Base-by-base conservation (phyloP, 2,329 filamentous ascomycete genomes). In the Epichloe amarillans region DNA sequence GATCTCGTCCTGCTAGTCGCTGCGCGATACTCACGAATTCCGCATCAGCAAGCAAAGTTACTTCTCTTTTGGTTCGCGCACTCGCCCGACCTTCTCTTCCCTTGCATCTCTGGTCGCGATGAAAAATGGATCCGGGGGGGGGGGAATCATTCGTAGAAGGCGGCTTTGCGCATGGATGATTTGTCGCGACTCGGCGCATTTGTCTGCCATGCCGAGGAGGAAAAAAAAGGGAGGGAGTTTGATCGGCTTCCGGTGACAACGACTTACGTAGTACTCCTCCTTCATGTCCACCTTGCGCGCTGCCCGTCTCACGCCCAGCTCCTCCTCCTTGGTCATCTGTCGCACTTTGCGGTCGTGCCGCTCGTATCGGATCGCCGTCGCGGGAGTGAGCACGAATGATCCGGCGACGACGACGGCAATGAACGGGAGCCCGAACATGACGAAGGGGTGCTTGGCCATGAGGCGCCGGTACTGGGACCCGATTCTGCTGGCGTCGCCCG, bases 361-460 rank as follows among this genome's bases (percentile, higher is more conserved):
- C 71, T 98, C 93, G 69, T 97, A 98, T 52, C 94, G 80, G 46
- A 98, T 74, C 14, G 94, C 93, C 21, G 94, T 91, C 5, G 91
- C 93, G 1, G 91, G 93, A 0, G 93, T 97, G 46, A 98, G 77
- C 60, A 95, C 86, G 68, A 98, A 98, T 3, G 88, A 95, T 0
- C 89, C 91, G 2, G 84, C 88, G 26, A 98, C 80, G 63, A 98
- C 95, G 52, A 95, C 83, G 51, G 80, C 72, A 57, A 98, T 79
- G 68, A 98, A 98, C 0, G 93, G 94, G 4, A 98, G 76, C 2
- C 94, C 94, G 65, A 98, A 98, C 55, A 95, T 80, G 30, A 89
- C 72, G 66, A 98, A 98, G 1, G 93, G 94, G 60, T 86, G 88
- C 62, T 77, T 83, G 52, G 80, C 75, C 58, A 98, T 80, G 53